Percentiles rank a stretch among this genome's conserved stretches.
These are phyloP conservation scores for Globisporangium nagaii DNA, from an alignment of 352 stramenopile species.

Conservation along the genomic window DNA sequence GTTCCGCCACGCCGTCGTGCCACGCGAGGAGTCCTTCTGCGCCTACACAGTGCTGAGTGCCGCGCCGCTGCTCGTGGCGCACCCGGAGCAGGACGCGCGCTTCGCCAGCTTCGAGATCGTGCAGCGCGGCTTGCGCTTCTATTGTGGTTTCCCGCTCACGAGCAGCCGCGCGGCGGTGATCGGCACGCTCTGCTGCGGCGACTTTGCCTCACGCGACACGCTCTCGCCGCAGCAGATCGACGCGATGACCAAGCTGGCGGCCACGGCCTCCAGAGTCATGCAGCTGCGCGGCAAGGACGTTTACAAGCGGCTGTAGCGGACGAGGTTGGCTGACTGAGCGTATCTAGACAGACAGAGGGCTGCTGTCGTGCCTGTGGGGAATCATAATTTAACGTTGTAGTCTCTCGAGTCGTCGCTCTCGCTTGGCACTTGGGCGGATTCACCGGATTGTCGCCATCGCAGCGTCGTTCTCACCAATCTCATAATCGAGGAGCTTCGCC, in stretches of 20 bases:
- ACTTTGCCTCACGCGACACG: neutral
- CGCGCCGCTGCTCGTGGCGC: slow-evolving; percentile 5
- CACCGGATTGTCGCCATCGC: no score
- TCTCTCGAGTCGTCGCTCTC: no score
- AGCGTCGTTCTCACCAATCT: no score
- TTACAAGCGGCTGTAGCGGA: slow-evolving; percentile 10
- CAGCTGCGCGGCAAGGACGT: slow-evolving; percentile 8
- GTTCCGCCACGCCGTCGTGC: slow-evolving; percentile 1
- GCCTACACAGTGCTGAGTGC: slow-evolving; percentile 9
- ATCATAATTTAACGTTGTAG: no score
- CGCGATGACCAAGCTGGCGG: slow-evolving; percentile 11
- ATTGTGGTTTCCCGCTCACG: slow-evolving; percentile 17
- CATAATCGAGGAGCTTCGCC: no score
- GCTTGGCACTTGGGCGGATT: no score
- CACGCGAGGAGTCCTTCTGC: slow-evolving; percentile 11
- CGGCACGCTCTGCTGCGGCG: slow-evolving; percentile 15
- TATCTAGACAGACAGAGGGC: no score
- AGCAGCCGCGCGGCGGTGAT: slow-evolving; percentile 4
- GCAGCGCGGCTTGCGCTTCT: slow-evolving; percentile 9
- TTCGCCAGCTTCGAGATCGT: slow-evolving; percentile 12
- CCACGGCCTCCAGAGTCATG: slow-evolving; percentile 14
- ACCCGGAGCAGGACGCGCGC: slow-evolving; percentile 8
- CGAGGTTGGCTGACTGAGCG: no score
- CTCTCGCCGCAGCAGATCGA: slow-evolving; percentile 6
- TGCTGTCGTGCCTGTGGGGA: no score